Percentiles rank a stretch among this genome's conserved stretches.
These are phyloP conservation scores for Cucumis hystrix DNA, from an alignment of 306 rosid genomes.

Conservation along the genomic window DNA sequence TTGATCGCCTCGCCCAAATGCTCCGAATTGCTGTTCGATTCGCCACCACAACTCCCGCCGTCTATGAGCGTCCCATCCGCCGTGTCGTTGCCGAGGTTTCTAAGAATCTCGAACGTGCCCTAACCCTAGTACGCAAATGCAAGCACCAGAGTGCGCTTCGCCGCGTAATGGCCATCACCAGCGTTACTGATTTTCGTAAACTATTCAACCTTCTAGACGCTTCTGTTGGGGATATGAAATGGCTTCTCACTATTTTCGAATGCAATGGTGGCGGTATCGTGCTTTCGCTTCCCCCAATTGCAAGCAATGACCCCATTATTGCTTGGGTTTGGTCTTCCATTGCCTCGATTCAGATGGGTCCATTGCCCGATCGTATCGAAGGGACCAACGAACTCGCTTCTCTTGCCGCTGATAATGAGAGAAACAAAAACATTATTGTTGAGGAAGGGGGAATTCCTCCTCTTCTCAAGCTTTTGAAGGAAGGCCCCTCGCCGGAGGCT, in stretches of 20 bases:
- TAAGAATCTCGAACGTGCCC: constrained; percentile 47
- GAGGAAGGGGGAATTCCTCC: constrained; percentile 71
- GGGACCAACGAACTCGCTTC: constrained; percentile 44
- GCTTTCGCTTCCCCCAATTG: constrained; percentile 62
- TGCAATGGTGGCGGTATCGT: constrained; percentile 32
- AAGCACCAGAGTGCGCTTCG: constrained; percentile 52
- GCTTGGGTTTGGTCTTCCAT: constrained; percentile 81
- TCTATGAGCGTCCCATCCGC: constrained; percentile 60
- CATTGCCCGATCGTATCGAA: constrained; percentile 46
- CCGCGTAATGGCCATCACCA: constrained; percentile 54
- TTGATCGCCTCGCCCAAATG: constrained; percentile 43
- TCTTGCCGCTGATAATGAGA: constrained; percentile 35
- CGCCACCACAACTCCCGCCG: constrained; percentile 24
- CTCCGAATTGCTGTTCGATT: constrained; percentile 48
- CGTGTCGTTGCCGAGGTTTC: constrained; percentile 44
- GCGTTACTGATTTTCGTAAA: constrained; percentile 49
- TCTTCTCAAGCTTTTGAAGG: constrained; percentile 56
- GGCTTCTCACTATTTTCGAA: constrained; percentile 65
- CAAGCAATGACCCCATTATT: constrained; percentile 64
- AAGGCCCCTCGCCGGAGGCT: constrained; percentile 39
- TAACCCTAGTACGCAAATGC: constrained; percentile 46
- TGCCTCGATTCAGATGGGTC: constrained; percentile 63
- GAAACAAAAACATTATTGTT: constrained; percentile 62
- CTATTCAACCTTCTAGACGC: constrained; percentile 48
- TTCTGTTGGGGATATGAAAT: constrained; percentile 63